These are phyloP conservation scores for Selaginella tamariscina DNA, from an alignment of 75 land plant genomes.

Conservation along the genomic window DNA sequence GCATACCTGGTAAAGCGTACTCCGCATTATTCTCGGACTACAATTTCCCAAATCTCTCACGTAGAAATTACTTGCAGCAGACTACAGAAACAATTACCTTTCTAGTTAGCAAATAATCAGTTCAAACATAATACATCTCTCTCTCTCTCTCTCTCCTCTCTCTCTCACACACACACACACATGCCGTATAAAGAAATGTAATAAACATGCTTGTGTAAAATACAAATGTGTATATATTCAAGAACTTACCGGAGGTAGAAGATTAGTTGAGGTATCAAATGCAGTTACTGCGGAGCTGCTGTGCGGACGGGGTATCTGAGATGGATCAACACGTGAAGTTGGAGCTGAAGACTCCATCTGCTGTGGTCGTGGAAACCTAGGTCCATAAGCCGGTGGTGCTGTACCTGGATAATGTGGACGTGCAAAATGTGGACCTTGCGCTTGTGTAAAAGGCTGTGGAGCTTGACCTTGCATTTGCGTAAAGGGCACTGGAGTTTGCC, in stretches of 20 bases:
- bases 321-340: conserved; percentile 74
- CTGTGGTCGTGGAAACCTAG: neutral
- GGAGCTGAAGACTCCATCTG: neutral
- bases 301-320: conserved; percentile 85
- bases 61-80: conserved; percentile 75
- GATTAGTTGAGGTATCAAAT: conserved; percentile 58
- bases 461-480: neutral
- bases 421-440: neutral
- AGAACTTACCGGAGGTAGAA: conserved; percentile 65
- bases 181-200: neutral
- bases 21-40: conserved; percentile 89
- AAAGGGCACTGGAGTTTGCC: neutral
- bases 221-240: neutral
- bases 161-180: too few species aligned
- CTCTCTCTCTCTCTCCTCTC: too few species aligned
- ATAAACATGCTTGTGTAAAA: conserved; percentile 1
- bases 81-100: conserved; percentile 45
- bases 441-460: neutral
- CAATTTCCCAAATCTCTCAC: conserved; percentile 86
- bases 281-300: conserved; percentile 29
- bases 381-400: too few species aligned
- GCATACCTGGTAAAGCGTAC: conserved; percentile 84
- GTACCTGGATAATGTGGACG: neutral
- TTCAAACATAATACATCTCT: conserved; percentile 4
- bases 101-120: conserved; percentile 2